These are phyloP conservation scores for Nakazawaea populi DNA, from an alignment of 805 yeast genomes.

Conservation along the genomic window DNA sequence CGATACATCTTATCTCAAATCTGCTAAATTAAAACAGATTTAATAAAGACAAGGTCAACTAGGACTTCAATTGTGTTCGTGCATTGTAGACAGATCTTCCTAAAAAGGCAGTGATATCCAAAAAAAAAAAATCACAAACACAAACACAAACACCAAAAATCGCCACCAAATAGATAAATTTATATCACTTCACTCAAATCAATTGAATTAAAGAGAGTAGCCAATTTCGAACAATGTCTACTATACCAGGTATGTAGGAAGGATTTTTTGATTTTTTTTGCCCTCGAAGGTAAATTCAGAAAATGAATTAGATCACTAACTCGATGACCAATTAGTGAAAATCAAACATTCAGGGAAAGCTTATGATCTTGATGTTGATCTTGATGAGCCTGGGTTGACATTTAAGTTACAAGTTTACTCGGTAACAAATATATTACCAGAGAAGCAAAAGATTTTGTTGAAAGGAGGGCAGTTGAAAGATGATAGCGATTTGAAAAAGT, in stretches of 20 bases:
- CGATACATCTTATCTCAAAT: no score
- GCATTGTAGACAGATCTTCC: no score
- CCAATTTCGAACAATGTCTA: not conserved
- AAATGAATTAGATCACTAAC: not conserved
- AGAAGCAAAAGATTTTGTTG: conserved; percentile 83
- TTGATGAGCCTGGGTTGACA: conserved; percentile 48
- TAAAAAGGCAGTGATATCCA: no score
- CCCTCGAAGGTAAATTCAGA: not conserved
- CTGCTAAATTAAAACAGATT: no score
- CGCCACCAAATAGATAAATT: not conserved
- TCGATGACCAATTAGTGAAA: conserved; percentile 21
- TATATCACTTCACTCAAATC: conserved; percentile 28
- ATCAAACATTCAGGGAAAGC: conserved; percentile 68
- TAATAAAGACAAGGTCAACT: no score
- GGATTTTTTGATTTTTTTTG: not conserved
- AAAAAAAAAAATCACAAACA: no score
- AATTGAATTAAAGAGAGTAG: conserved; percentile 28
- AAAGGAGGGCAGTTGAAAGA: conserved; percentile 86
- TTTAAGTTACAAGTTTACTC: conserved; percentile 67
- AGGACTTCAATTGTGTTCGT: no score
- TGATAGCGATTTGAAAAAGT: conserved; percentile 43
- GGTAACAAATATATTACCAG: conserved; percentile 77
- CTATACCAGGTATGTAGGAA: conserved; percentile 1
- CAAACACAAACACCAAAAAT: not conserved
- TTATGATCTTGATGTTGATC: conserved; percentile 51